Percentiles rank a stretch among this genome's conserved stretches.
phyloP scores from a whole-genome alignment of 2,329 filamentous ascomycete genomes.

The Bipolaris oryzae region DNA sequence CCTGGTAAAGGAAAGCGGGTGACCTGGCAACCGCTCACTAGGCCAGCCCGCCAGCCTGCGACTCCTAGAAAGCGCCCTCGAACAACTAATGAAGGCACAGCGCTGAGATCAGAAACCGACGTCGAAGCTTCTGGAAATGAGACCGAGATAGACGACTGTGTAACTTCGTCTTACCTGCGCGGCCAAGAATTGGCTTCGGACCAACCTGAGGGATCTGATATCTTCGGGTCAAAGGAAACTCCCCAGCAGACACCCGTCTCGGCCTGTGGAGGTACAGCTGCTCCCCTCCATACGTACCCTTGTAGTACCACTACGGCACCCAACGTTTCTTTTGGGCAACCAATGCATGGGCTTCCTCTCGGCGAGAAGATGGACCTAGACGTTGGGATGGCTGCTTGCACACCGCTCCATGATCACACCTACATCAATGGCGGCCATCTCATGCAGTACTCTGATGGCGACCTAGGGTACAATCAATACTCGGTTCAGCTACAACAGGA shows the following conservation, averaged over 20 bases:
- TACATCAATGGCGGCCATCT: conserved; percentile 7
- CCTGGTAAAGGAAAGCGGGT: conserved; percentile 28
- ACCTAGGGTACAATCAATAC: conserved; percentile 7
- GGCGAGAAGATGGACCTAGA: conserved; percentile 18
- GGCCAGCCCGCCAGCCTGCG: conserved; percentile 20
- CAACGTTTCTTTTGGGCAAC: conserved; percentile 15
- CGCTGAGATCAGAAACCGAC: conserved; percentile 1
- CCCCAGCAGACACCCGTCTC: not conserved
- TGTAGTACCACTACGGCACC: conserved; percentile 3
- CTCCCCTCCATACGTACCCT: not conserved
- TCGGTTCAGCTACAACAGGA: conserved; percentile 3
- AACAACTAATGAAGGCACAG: not conserved
- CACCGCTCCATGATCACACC: conserved; percentile 4
- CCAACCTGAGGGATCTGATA: not conserved
- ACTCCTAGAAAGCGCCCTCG: conserved; percentile 21
- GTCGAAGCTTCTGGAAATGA: conserved; percentile 25
- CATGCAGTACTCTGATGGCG: conserved; percentile 10
- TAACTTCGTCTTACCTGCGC: not conserved
- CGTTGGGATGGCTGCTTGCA: conserved; percentile 10
- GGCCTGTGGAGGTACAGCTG: not conserved
- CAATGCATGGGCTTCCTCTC: conserved; percentile 10
- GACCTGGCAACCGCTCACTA: conserved; percentile 31
- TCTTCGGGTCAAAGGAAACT: not conserved
- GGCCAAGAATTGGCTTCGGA: not conserved
- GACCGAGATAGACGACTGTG: conserved; percentile 30